A percentile compares a stretch with the other conserved stretches of the same genome.
Conservation (phyloP, 106 monocot genomes). For the Dioscorea alata region DNA sequence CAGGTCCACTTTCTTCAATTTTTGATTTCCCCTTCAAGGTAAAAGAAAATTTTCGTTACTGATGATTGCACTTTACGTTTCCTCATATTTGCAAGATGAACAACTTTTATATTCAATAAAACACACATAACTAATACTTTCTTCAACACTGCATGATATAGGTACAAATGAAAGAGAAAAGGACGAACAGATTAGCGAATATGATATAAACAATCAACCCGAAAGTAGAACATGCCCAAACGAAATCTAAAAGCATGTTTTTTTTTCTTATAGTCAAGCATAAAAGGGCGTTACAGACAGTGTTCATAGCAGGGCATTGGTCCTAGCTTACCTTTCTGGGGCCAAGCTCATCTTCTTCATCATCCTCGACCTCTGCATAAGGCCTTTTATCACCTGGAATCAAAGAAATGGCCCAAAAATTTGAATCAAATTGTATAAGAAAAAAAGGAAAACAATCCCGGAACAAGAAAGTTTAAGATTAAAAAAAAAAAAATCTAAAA, state of each 20-base stretch:
- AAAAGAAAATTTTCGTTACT: neutral
- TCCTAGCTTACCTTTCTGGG: conserved; percentile 44
- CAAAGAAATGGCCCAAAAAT: neutral
- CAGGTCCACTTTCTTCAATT: conserved; percentile 86
- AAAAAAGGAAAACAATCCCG: neutral
- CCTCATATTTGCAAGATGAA: neutral
- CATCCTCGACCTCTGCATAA: conserved; percentile 62
- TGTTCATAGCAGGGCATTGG: neutral
- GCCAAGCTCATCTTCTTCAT: conserved; percentile 67
- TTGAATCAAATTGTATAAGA: neutral
- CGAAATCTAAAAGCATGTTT: neutral
- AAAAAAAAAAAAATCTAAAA: conserved; percentile 3
- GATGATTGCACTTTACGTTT: neutral
- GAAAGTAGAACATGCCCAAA: neutral
- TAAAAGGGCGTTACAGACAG: no score
- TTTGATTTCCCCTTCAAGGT: conserved; percentile 51
- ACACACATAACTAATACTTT: neutral
- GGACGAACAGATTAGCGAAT: neutral
- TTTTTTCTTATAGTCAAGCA: no score
- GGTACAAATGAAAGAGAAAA: no score
- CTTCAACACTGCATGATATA: neutral
- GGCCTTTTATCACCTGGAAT: conserved; percentile 51
- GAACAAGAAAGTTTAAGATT: neutral
- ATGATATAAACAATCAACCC: neutral
- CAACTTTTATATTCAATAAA: neutral